These are phyloP conservation scores for Pythium monospermum DNA, from an alignment of 352 stramenopile species.

Conservation along the genomic window DNA sequence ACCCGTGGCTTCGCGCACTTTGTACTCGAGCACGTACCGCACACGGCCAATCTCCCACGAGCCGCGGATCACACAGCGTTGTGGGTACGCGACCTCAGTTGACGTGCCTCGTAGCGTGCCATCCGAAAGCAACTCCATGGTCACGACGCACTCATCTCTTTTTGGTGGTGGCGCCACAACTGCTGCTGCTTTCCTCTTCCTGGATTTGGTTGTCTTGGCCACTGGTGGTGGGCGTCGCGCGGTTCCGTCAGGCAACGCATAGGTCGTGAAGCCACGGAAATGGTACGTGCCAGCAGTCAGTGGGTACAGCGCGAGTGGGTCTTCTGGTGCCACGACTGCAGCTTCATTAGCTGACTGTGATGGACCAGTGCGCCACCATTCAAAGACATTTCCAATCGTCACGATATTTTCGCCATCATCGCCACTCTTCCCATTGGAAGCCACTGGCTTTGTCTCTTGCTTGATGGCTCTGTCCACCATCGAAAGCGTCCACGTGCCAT, in stretches of 20 bases:
- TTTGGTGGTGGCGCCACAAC: not conserved
- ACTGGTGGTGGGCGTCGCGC: not conserved
- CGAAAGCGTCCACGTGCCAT: constrained; percentile 8
- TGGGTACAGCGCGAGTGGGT: constrained; percentile 33
- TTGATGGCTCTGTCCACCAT: constrained; percentile 14
- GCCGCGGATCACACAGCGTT: constrained; percentile 43
- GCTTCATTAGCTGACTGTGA: not conserved
- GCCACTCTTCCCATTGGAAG: not conserved
- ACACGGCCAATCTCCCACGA: constrained; percentile 44
- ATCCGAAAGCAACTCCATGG: constrained; percentile 47
- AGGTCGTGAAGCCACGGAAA: constrained; percentile 55
- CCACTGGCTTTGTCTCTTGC: constrained; percentile 6
- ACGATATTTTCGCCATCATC: not conserved
- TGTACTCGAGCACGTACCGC: constrained; percentile 55
- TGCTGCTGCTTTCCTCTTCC: not conserved
- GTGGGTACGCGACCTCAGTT: constrained; percentile 52
- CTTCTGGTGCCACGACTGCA: not conserved
- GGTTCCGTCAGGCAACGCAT: constrained; percentile 22
- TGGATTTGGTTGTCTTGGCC: too few species aligned
- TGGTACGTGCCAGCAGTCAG: constrained; percentile 55
- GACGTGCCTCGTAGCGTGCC: constrained; percentile 49
- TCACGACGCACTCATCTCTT: constrained; percentile 60
- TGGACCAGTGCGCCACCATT: constrained; percentile 7
- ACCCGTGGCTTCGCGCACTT: constrained; percentile 56
- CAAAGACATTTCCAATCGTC: constrained; percentile 17